Evolutionary conservation across 2,329 filamentous ascomycete species (phyloP), one percentile per base, ranked within the genome.

Genomic region (Nigrograna mackinnonii): DNA sequence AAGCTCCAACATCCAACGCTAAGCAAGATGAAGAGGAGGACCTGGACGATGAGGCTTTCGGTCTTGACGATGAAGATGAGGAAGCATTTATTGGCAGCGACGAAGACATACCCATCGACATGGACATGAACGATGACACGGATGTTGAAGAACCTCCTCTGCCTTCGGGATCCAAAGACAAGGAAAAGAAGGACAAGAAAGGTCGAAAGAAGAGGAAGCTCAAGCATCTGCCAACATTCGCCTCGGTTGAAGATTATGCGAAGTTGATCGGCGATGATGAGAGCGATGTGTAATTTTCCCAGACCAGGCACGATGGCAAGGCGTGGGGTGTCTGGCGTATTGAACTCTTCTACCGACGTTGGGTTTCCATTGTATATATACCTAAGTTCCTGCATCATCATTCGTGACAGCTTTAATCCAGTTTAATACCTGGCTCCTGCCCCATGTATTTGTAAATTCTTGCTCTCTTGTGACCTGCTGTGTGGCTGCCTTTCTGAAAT

Each of bases 181-280:
- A 69, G 49, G 54, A 70, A 50, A 64, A 62, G 36, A 70, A 73
- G 17, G 67, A 66, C 13, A 67, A 69, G 54, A 61, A 62, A 66
- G 79, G 77, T 56, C 79, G 82, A 65, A 89, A 87, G 73, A 85
- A 81, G 73, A 90, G 86, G 79, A 89, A 89, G 74, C 77, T 97
- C 68, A 96, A 91, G 79, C 83, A 84, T 51, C 75, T 99, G 55
- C 94, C 94, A 5, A 95, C 84, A 24, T 99, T 99, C 74, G 94
- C 95, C 16, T 95, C 89, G 22, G 87, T 80, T 22, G 94, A 97
- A 41, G 94, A 97, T 66, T 99, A 97, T 69, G 92, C 91, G 13
- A 87, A 87, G 58, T 79, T 96, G 72, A 71, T 96, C 66, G 88
- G 78, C 4, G 80, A 83, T 50, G 89, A 94, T 43, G 58, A 61